Evolutionary conservation across 2,329 filamentous ascomycete species (phyloP), one percentile per base, ranked within the genome.

Genomic region (Fusarium pseudocircinatum): DNA sequence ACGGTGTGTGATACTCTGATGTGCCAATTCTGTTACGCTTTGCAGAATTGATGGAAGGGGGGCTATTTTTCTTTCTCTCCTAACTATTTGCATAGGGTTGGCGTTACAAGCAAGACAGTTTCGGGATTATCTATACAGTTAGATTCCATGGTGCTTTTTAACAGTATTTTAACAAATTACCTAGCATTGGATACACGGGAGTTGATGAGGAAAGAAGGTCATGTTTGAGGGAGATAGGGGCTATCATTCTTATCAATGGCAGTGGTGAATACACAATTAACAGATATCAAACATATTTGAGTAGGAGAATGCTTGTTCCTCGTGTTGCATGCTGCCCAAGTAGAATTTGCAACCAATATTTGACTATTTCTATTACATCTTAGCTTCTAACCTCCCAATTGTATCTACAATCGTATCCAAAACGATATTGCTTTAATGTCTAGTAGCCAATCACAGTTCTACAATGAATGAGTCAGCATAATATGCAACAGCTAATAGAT

Each of bases 71-170:
- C 32, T 30, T 66, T 60, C 30, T 39, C 43, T 26, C 59, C 58
- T 30, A 26, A 67, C 63, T 40, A 64, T 74, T 72, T 75, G 75
- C 75, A 77, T 77, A 64, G 61, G 75, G 61, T 63, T 63, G 75
- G 75, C 75, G 75, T 75, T 77, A 70, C 44, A 44, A 68, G 65
- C 24, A 67, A 71, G 50, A 60, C 28, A 52, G 36, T 28, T 63
- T 47, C 54, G 40, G 59, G 46, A 52, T 52, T 67, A 60, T 58
- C 58, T 37, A 61, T 54, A 63, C 42, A 60, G 54, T 64, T 64
- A 73, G 62, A 73, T 70, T 68, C 42, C 66, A 63, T 58, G 34
- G 54, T 70, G 30, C n/a, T 46, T 60, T 58, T 30, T 34, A 37
- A 24, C 26, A 58, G 42, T 16, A 7, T 28, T 42, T 32, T 7